Conservation (phyloP, 163 green algal genomes). For the Scenedesmus sp. region DNA sequence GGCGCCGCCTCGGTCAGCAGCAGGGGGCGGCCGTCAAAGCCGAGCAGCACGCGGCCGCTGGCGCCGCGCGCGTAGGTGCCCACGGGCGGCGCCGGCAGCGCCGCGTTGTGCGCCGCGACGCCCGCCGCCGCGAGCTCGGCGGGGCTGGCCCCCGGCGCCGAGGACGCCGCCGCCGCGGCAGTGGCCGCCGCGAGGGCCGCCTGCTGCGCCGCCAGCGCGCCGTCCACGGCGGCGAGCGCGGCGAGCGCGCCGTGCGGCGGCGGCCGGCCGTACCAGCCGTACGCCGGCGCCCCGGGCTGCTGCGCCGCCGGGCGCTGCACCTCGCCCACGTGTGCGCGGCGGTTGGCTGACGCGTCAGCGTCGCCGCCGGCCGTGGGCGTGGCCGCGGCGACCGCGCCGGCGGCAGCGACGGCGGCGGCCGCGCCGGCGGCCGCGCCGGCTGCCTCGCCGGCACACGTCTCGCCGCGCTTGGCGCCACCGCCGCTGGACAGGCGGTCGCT, state of each 20-base stretch:
- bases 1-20: not conserved
- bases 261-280: constrained; percentile 14
- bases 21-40: constrained; percentile 17
- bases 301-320: not conserved
- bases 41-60: not conserved
- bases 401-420: not conserved
- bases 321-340: no score
- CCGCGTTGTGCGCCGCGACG: not conserved
- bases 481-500: not conserved
- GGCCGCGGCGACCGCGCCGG: not conserved
- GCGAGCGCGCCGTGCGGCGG: no score
- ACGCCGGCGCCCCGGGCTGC: not conserved
- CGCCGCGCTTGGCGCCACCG: not conserved
- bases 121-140: not conserved
- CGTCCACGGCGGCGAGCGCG: no score
- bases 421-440: not conserved
- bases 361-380: not conserved
- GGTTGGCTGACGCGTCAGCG: not conserved
- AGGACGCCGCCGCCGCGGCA: not conserved
- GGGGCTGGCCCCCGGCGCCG: no score
- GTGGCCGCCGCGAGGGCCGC: not conserved
- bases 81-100: not conserved
- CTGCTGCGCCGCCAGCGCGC: no score
- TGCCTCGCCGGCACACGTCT: not conserved
- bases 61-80: not conserved